These are phyloP conservation scores for Saccharomyces mikatae DNA, from an alignment of 805 yeast genomes.

Conservation along the genomic window DNA sequence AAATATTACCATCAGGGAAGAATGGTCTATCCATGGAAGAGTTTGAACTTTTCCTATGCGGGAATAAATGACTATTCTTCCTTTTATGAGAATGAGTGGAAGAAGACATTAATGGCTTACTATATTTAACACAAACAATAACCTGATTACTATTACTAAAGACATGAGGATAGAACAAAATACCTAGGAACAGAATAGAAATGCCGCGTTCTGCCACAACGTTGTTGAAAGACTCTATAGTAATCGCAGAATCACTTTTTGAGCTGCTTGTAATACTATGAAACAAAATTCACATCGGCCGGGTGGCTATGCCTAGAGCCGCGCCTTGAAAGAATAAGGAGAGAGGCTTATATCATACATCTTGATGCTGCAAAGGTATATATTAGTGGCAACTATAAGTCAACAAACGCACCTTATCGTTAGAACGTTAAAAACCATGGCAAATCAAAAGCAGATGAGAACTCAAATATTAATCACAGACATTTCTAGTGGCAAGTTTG, in stretches of 20 bases:
- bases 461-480: constrained; percentile 30
- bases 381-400: background rate
- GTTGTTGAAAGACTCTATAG: background rate
- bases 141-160: background rate
- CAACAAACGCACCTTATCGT: background rate
- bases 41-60: constrained; percentile 23
- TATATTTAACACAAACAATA: background rate
- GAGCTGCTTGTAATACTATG: background rate
- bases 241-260: background rate
- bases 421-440: background rate
- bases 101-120: background rate
- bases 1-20: background rate
- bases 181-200: background rate
- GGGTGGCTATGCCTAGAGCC: background rate
- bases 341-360: background rate
- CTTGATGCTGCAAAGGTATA: background rate
- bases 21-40: constrained; percentile 1
- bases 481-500: constrained; percentile 20
- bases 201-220: background rate
- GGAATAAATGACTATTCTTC: constrained; percentile 24
- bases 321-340: background rate
- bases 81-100: constrained; percentile 16
- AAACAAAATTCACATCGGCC: background rate
- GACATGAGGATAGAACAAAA: background rate
- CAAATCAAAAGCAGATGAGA: constrained; percentile 3